Evolutionary conservation across 148 eudicot genomes (phyloP).

Genomic region (Suaeda aralocaspica): DNA sequence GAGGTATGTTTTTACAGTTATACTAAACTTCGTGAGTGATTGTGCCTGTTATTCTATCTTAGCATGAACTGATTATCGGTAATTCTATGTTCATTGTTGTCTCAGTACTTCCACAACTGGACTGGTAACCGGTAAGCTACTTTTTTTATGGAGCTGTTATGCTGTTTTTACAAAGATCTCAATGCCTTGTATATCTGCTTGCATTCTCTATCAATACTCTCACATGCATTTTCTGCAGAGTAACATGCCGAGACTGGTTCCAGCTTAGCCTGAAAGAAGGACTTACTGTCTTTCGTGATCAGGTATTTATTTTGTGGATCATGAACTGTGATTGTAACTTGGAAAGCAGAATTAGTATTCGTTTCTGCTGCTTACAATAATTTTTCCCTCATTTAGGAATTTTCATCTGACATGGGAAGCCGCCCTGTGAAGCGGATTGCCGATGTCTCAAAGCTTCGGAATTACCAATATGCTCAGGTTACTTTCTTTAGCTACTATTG

Average conservation of each 20-base stretch:
- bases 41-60: not conserved
- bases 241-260: conserved; percentile 99
- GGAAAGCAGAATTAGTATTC: not conserved
- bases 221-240: conserved; percentile 45
- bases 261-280: conserved; percentile 99
- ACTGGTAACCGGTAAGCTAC: conserved; percentile 89
- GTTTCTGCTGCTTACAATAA: not conserved
- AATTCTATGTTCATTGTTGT: conserved; percentile 28
- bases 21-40: not conserved
- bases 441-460: conserved; percentile 94
- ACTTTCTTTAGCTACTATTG: not conserved
- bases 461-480: conserved; percentile 91
- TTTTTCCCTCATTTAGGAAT: conserved; percentile 50
- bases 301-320: conserved; percentile 38
- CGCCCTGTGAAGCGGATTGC: conserved; percentile 90
- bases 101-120: conserved; percentile 99
- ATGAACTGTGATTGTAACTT: not conserved
- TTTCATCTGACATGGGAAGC: conserved; percentile 98
- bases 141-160: not conserved
- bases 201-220: not conserved
- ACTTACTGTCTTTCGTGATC: conserved; percentile 99
- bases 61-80: conserved; percentile 9
- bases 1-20: conserved; percentile 51
- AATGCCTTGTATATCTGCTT: not conserved
- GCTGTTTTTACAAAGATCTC: not conserved